Percentiles rank a stretch among this genome's conserved stretches.
phyloP scores from a whole-genome alignment of 192 early-diverging fungal species.

The Lunasporangiospora selenospora region DNA sequence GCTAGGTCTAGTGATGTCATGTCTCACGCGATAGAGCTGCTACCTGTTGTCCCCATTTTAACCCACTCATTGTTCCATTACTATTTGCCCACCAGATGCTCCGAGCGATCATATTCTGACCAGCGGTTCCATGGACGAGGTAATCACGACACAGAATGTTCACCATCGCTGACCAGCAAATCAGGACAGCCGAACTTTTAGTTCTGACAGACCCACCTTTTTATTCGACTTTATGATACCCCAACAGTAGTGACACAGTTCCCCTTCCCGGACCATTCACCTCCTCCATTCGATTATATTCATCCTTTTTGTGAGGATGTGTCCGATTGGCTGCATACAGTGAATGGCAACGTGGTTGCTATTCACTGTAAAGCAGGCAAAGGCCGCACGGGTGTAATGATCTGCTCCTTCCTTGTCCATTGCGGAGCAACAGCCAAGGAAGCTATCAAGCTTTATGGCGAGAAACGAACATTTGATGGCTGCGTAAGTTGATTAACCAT shows the following conservation, averaged over 20 bases:
- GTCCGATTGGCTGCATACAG: slow-evolving; percentile 49
- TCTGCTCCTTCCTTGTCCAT: slow-evolving; percentile 55
- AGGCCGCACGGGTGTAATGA: slow-evolving; percentile 66
- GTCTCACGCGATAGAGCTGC: background rate
- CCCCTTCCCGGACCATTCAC: slow-evolving; percentile 63
- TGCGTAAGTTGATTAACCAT: slow-evolving; percentile 29
- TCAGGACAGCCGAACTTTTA: background rate
- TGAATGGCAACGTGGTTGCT: slow-evolving; percentile 53
- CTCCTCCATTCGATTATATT: slow-evolving; percentile 58
- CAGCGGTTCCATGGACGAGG: slow-evolving; percentile 53
- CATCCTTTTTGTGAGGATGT: slow-evolving; percentile 59
- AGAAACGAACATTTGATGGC: slow-evolving; percentile 53
- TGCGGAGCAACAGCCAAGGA: slow-evolving; percentile 39
- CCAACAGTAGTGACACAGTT: slow-evolving; percentile 54
- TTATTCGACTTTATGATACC: no score
- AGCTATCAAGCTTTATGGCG: slow-evolving; percentile 56
- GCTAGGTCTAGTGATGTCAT: no score
- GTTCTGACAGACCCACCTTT: no score
- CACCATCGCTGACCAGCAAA: background rate
- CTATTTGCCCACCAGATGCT: slow-evolving; percentile 42
- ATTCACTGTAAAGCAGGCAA: slow-evolving; percentile 75
- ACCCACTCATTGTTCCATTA: background rate
- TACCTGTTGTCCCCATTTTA: background rate
- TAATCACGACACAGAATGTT: no score
- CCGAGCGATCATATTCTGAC: slow-evolving; percentile 57